Evolutionary conservation across 2,329 filamentous ascomycete genomes (phyloP), one percentile per base, ranked within the genome.

Genomic region (Didymella pinodella): DNA sequence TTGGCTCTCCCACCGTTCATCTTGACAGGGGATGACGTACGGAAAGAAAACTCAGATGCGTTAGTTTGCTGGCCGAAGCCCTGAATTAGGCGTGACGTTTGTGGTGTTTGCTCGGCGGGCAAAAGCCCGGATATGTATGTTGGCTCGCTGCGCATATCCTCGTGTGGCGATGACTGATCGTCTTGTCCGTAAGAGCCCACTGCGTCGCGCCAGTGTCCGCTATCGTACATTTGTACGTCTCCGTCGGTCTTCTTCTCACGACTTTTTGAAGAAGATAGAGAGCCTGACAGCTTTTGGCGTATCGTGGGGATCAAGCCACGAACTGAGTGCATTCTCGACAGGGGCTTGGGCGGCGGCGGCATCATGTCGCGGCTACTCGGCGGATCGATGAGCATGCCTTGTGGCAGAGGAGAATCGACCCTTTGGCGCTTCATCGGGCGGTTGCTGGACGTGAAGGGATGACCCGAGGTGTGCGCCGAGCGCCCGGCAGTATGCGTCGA

Each of bases 271-370:
- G 58, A 60, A 0, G 59, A 51, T 8, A 54, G 61, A 6, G 48
- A 54, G 43, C 56, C 53, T 1, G 66, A 64, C 11, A 69, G 55
- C 41, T 66, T 74, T 38, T 70, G 72, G 7, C 69, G 63, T 20
- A 72, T 44, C 1, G 40, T 61, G 0, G 73, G 70, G 12, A 71
- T 60, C 7, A 75, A 56, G 22, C 65, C 70, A 28, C 67, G 66
- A 22, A 75, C 55, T 14, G 70, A 75, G 18, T 61, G 65, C 59
- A 73, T 74, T 28, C 62, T 63, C 0, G 69, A 70, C 3, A 70
- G 14, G 2, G 69, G 63, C 47, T 73, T 70, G 12, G 64, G 25
- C 11, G 77, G 78, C 4, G 78, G 78, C 38, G 77, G 77, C 78
- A 80, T 80, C 11, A 67, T 45, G 16, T 78, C 73, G 38, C 73